Conservation (phyloP, 805 yeast species). For the Saccharomycopsis babjevae region DNA sequence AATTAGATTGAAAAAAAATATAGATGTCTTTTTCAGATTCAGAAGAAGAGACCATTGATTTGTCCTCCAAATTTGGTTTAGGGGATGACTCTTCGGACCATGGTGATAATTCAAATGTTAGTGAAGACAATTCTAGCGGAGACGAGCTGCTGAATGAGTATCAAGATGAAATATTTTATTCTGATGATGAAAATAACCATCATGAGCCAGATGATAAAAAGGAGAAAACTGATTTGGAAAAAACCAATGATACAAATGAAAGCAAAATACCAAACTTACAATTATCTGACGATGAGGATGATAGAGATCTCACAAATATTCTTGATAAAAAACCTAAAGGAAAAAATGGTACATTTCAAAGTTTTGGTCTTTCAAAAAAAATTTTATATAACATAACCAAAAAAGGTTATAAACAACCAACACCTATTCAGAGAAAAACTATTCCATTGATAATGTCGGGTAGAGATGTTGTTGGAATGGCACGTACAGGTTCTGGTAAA, state of each 20-base stretch:
- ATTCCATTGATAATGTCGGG: conserved; percentile 81
- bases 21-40: conserved; percentile 12
- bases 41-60: conserved; percentile 11
- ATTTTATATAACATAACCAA: conserved; percentile 59
- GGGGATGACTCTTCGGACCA: not conserved
- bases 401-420: conserved; percentile 90
- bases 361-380: conserved; percentile 76
- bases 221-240: conserved; percentile 17
- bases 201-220: conserved; percentile 23
- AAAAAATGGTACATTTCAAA: conserved; percentile 75
- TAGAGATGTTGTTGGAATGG: conserved; percentile 98
- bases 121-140: conserved; percentile 24
- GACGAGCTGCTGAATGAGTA: conserved; percentile 28
- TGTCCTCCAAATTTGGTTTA: conserved; percentile 10
- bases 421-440: conserved; percentile 95
- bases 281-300: conserved; percentile 42
- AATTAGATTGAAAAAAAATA: too few species aligned
- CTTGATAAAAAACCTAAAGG: conserved; percentile 39
- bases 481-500: conserved; percentile 97
- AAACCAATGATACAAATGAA: conserved; percentile 14
- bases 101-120: conserved; percentile 28
- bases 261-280: conserved; percentile 40
- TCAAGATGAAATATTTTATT: conserved; percentile 44
- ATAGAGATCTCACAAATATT: conserved; percentile 38
- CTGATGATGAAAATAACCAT: conserved; percentile 26